Evolutionary conservation across 768 basidiomycete species (phyloP).

Genomic region (Lanmaoa pseudosensibilis): DNA sequence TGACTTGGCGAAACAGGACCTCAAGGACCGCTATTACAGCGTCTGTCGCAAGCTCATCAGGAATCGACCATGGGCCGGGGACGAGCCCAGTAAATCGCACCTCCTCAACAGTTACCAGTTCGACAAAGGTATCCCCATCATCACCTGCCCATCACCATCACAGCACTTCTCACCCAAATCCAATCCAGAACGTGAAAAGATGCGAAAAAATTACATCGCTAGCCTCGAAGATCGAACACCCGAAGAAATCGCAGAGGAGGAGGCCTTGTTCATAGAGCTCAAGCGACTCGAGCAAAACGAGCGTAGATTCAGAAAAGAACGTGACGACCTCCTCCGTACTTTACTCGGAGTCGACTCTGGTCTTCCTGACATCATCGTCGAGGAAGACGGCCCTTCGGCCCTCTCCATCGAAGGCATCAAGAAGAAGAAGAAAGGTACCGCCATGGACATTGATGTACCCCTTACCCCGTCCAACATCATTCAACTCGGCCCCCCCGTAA

Average conservation of each 20-base stretch:
- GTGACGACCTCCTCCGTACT: slow-evolving; percentile 83
- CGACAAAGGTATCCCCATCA: slow-evolving; percentile 67
- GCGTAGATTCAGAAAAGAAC: slow-evolving; percentile 79
- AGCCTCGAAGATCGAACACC: slow-evolving; percentile 88
- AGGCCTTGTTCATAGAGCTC: slow-evolving; percentile 88
- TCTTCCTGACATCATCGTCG: slow-evolving; percentile 62
- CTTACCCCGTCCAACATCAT: slow-evolving; percentile 38
- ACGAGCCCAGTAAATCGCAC: slow-evolving; percentile 67
- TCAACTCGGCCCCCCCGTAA: slow-evolving; percentile 37
- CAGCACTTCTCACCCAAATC: neutral
- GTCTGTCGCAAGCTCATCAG: slow-evolving; percentile 87
- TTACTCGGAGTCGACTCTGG: slow-evolving; percentile 88
- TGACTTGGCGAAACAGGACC: slow-evolving; percentile 46
- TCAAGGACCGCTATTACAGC: slow-evolving; percentile 93
- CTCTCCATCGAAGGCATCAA: slow-evolving; percentile 48
- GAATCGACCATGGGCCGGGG: slow-evolving; percentile 81
- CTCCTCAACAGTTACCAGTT: slow-evolving; percentile 75
- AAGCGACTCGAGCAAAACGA: slow-evolving; percentile 96
- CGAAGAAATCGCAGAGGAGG: slow-evolving; percentile 92
- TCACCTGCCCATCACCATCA: too few species aligned
- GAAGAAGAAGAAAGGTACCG: slow-evolving; percentile 50
- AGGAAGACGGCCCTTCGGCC: slow-evolving; percentile 58
- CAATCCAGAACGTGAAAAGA: slow-evolving; percentile 73
- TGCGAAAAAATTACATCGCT: slow-evolving; percentile 82
- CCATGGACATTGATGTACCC: slow-evolving; percentile 35